phyloP scores from a whole-genome alignment of 495 filamentous ascomycete species.

The Neurospora tetrasperma region DNA sequence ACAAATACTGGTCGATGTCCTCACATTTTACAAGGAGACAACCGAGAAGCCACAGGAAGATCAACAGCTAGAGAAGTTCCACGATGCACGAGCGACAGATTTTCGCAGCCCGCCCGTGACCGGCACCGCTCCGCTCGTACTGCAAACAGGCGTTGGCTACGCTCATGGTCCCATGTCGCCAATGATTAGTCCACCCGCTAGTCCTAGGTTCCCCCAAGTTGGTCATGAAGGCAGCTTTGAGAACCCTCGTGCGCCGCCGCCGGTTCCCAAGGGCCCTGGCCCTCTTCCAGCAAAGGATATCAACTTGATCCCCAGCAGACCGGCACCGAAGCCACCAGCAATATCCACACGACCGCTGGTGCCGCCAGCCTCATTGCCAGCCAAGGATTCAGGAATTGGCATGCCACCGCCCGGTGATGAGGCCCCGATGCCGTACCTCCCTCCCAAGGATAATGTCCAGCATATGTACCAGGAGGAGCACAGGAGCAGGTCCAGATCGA shows the following conservation, averaged over 20 bases:
- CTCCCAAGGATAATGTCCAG: slow-evolving; percentile 31
- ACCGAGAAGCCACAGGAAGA: slow-evolving; percentile 71
- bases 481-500: slow-evolving; percentile 36
- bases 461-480: slow-evolving; percentile 46
- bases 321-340: slow-evolving; percentile 57
- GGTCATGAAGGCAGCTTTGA: slow-evolving; percentile 93
- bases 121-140: slow-evolving; percentile 33
- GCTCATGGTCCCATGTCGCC: slow-evolving; percentile 45
- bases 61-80: slow-evolving; percentile 90
- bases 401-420: slow-evolving; percentile 46
- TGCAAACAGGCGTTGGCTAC: slow-evolving; percentile 27
- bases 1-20: slow-evolving; percentile 86
- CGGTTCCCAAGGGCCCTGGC: slow-evolving; percentile 55
- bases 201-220: slow-evolving; percentile 77
- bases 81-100: slow-evolving; percentile 60
- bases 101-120: slow-evolving; percentile 37
- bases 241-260: slow-evolving; percentile 87
- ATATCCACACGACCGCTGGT: slow-evolving; percentile 30
- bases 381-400: slow-evolving; percentile 45
- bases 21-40: slow-evolving; percentile 93
- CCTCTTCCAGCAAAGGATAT: slow-evolving; percentile 36
- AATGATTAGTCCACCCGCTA: slow-evolving; percentile 72
- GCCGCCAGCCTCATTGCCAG: slow-evolving; percentile 36
- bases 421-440: slow-evolving; percentile 32
- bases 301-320: slow-evolving; percentile 51